These are phyloP conservation scores for Ampelomyces quisqualis DNA, from an alignment of 2,329 filamentous ascomycete genomes.

Conservation along the genomic window DNA sequence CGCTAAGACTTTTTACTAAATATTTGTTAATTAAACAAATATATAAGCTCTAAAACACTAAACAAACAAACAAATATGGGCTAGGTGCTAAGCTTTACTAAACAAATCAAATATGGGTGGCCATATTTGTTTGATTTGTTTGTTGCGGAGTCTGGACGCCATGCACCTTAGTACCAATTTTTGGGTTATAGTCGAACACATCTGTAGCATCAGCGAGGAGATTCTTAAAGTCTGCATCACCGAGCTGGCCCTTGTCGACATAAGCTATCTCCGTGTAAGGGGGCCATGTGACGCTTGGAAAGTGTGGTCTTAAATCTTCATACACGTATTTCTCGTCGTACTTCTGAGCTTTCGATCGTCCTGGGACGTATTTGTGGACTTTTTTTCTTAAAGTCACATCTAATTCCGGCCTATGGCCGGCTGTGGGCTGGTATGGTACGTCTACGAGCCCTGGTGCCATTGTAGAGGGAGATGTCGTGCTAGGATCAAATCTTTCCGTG, in stretches of 20 bases:
- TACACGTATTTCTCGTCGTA: conserved; percentile 53
- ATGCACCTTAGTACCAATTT: conserved; percentile 57
- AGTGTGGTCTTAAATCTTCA: conserved; percentile 55
- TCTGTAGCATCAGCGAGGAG: conserved; percentile 55
- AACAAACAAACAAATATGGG: too few relatives aligned
- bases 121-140: too few relatives aligned
- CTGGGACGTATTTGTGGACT: conserved; percentile 50
- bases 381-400: conserved; percentile 24
- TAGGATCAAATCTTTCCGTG: not conserved
- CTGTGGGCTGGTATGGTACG: conserved; percentile 18
- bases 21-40: too few relatives aligned
- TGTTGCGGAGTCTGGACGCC: too few relatives aligned
- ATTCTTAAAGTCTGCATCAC: conserved; percentile 56
- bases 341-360: conserved; percentile 48
- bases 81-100: too few relatives aligned
- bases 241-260: conserved; percentile 56
- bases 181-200: conserved; percentile 59
- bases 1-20: too few relatives aligned
- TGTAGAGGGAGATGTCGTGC: conserved; percentile 6
- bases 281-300: conserved; percentile 56
- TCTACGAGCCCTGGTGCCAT: conserved; percentile 42
- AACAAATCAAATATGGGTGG: too few relatives aligned
- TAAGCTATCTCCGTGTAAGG: conserved; percentile 53
- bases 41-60: too few relatives aligned
- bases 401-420: conserved; percentile 13